These are phyloP conservation scores for Ganoderma lingzhi DNA, from an alignment of 1,284 basidiomycete genomes.

Conservation along the genomic window DNA sequence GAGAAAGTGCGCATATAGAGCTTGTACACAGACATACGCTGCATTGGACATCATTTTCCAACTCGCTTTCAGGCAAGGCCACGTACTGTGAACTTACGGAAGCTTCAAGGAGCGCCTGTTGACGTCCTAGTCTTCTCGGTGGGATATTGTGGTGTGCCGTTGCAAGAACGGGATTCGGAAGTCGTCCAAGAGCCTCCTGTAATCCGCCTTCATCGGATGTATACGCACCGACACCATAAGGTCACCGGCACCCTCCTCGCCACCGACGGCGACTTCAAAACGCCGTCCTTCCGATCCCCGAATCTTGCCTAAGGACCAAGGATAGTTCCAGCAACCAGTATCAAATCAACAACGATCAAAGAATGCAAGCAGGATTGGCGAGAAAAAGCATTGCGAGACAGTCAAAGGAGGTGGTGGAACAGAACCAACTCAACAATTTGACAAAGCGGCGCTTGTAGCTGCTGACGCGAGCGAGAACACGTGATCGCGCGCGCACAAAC, in stretches of 20 bases:
- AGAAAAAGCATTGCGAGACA: background rate
- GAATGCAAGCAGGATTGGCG: background rate
- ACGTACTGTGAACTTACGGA: background rate
- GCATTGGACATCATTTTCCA: background rate
- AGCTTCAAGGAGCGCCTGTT: background rate
- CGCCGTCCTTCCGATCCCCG: background rate
- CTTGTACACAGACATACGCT: background rate
- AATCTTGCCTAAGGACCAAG: background rate
- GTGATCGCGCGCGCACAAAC: background rate
- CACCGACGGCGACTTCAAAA: background rate
- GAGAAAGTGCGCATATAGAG: background rate
- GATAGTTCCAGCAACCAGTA: background rate
- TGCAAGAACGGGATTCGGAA: background rate
- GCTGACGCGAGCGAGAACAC: background rate
- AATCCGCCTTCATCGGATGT: background rate
- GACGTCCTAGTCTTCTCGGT: background rate
- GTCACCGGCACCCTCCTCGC: background rate
- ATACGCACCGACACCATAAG: background rate
- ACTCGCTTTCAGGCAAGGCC: background rate
- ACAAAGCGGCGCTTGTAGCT: background rate
- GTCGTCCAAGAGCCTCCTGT: background rate
- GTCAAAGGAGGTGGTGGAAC: background rate
- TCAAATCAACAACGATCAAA: background rate
- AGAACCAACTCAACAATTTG: background rate
- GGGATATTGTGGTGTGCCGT: background rate